These are phyloP conservation scores for Penicillium sp. DNA, from an alignment of 2,329 filamentous ascomycete species.

Conservation along the genomic window DNA sequence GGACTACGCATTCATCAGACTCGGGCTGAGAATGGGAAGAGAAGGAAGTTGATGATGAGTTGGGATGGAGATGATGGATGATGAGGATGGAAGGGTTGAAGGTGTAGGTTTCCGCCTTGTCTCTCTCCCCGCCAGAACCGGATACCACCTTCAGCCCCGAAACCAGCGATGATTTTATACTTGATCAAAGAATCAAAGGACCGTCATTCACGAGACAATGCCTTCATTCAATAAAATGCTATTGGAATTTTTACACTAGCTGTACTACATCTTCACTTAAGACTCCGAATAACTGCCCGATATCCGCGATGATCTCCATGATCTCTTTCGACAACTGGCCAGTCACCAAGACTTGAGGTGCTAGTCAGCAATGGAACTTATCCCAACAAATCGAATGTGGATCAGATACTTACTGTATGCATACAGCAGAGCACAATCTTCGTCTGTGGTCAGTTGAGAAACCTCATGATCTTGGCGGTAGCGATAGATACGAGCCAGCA, in stretches of 20 bases:
- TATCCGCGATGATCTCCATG: conserved; percentile 53
- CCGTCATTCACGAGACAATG: neutral
- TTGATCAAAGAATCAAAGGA: neutral
- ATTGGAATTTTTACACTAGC: conserved; percentile 44
- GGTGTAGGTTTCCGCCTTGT: conserved; percentile 25
- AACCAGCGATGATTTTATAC: conserved; percentile 6
- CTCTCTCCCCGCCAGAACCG: conserved; percentile 29
- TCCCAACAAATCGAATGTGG: neutral
- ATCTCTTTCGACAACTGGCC: conserved; percentile 60
- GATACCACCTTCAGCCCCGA: conserved; percentile 12
- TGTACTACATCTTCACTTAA: conserved; percentile 62
- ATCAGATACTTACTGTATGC: conserved; percentile 67
- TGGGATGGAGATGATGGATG: conserved; percentile 5
- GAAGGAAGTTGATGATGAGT: conserved; percentile 14
- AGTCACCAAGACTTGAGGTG: conserved; percentile 57
- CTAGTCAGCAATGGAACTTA: neutral
- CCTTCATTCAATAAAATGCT: neutral
- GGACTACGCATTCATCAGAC: conserved; percentile 42
- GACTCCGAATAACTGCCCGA: conserved; percentile 62
- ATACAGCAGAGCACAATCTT: conserved; percentile 88
- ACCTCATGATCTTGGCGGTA: conserved; percentile 70
- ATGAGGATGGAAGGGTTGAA: conserved; percentile 27
- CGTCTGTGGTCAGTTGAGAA: conserved; percentile 47
- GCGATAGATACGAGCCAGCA: conserved; percentile 83
- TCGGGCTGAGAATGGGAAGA: conserved; percentile 10